Base-by-base conservation (phyloP, 805 yeast genomes). In the Sporopachydermia quercuum region DNA sequence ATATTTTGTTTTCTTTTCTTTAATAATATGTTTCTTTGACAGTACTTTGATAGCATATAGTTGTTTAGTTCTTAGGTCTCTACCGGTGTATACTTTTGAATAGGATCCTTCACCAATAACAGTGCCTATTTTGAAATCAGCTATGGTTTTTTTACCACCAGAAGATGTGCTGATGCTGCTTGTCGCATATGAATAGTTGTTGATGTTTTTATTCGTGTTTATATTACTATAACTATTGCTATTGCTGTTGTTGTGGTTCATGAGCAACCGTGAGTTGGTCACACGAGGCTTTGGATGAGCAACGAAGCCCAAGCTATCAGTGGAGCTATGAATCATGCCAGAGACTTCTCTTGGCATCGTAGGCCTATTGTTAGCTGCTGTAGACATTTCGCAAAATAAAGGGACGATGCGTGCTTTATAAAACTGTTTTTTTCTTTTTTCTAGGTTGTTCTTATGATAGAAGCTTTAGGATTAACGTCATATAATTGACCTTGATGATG, bases 21-120 rank as follows among this genome's bases (percentile, higher is more conserved):
- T 76, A 40, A 82, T 80, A 38, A 82, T 74, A 52, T 82, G 89
- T 42, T 79, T 68, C 53, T 82, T 82, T 54, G 78, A 85, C 41
- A 82, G 59, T 3, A 81, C 71, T 53, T 82, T 82, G 6, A 82
- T 78, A 1, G 94, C 94, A 54, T 76, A 82, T n/a, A 15, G 18
- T 11, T 5, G 27, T 6, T 36, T 36, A 11, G 33, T n/a, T 23
- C n/a, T 8, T 5, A 16, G 5, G 14, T 36, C 34, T 18, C 17
- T 36, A 8, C 27, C 38, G 8, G 34, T 5, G 33, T 36, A 36
- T n/a, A 36, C 38, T 16, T 36, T 23, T 8, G 30, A 23, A 62
- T 79, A 85, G 0, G 93, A 71, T 18, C 95, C 95, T 37, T 80
- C 68, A 11, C 94, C 94, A 43, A 85, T 69, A 37, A 80, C 79